These are phyloP conservation scores for Pseudogymnoascus sp. DNA, from an alignment of 2,329 filamentous ascomycete genomes.

Conservation along the genomic window DNA sequence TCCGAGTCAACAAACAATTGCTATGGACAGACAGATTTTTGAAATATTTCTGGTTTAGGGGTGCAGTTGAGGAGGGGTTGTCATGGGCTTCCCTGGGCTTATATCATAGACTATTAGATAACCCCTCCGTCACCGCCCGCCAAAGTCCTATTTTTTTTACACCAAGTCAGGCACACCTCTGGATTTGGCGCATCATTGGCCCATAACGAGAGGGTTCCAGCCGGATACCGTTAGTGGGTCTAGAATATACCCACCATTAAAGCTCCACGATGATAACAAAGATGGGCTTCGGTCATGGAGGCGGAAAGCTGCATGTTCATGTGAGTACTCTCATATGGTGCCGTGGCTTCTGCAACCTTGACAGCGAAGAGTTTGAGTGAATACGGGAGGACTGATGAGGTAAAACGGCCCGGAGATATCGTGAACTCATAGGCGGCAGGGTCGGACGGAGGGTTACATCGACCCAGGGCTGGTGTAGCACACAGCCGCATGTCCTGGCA, in stretches of 20 bases:
- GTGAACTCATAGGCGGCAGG: neutral
- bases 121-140: neutral
- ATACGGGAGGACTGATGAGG: neutral
- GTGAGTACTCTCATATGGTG: neutral
- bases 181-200: neutral
- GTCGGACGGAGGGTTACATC: neutral
- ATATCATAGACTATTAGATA: slow-evolving; percentile 2
- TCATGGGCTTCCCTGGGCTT: neutral
- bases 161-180: slow-evolving; percentile 2
- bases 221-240: slow-evolving; percentile 3
- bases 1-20: neutral
- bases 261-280: neutral
- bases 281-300: neutral
- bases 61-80: neutral
- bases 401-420: neutral
- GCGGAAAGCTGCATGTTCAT: neutral
- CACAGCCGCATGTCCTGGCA: neutral
- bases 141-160: neutral
- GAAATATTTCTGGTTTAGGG: neutral
- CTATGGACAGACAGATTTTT: neutral
- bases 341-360: neutral
- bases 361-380: neutral
- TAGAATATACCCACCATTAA: neutral
- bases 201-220: neutral
- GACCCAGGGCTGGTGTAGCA: neutral